Base-by-base conservation (phyloP, 257 asterid genomes). In the Rubia yunnanensis region DNA sequence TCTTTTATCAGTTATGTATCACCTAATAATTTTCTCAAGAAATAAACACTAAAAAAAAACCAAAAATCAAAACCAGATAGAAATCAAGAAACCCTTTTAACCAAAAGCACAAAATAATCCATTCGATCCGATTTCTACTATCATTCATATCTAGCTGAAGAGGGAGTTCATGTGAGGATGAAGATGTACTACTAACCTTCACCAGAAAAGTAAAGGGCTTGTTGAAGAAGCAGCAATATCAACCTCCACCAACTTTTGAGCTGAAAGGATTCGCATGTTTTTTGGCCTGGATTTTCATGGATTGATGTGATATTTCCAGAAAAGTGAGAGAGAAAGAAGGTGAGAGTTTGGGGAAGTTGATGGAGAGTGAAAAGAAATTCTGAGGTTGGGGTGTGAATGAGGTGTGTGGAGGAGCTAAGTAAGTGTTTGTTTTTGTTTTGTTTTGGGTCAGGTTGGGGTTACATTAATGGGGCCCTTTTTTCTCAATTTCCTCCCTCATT, bases 271-370 rank as follows among this genome's bases (percentile, higher is more conserved):
- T 28, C 18, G 44, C 60, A 54, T 54, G 31, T 54, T 54, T 54
- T 54, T 54, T 54, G 10, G 64, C 52, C 80, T 72, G 78, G 48
- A 48, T 58, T 53, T 71, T 76, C 78, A 64, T 70, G 79, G 9
- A 35, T 35, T 4, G 9, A 35, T 65, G 54, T 63, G 22, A 44
- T 26, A 14, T 56, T 4, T 56, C 7, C 23, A 44, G 32, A 27
- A 34, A 36, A 22, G 17, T 50, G 60, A 28, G 62, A 55, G 32
- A 24, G 60, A 55, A n/a, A 23, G 60, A 55, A 55, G 38, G 70
- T 66, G 75, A 65, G 78, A 64, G 78, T 59, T 66, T 70, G 72
- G 66, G 63, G 80, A 75, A 48, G 68, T 63, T 68, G 84, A 69
- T 70, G 27, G 57, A 5, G 58, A 66, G 52, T 14, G 52, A 44